Evolutionary conservation across 2,329 filamentous ascomycete species (phyloP), one percentile per base, ranked within the genome.

Genomic region (Alternaria panax): DNA sequence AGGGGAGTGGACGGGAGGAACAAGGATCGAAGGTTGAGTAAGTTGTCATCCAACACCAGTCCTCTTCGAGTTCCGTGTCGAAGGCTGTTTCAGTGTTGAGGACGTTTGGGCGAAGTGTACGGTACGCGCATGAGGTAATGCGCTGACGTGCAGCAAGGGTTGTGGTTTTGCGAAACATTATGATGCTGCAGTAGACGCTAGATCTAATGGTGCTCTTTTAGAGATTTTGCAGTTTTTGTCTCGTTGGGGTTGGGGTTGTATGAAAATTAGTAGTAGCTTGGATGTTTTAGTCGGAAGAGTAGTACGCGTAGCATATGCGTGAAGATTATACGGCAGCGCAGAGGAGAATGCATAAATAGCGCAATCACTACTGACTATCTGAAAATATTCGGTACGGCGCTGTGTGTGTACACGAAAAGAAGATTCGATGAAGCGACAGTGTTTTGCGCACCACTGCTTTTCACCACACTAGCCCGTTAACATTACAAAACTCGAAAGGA

Each of bases 11-110:
- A 48, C 45, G 45, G 11, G 8, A 58, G 8, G 47, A 54, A 11
- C 55, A 41, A 2, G 64, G 64, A 16, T 68, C 45, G 14, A 48
- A 47, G 16, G 28, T 11, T 24, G 28, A 34, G 14, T 48, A 48
- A 5, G 28, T 32, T 20, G 16, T 32, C 28, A 34, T 48, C 18
- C 14, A 34, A 20, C 45, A 12, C 12, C 34, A 32, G 20, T 50
- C 25, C 3, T 42, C 8, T 16, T 36, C 48, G 38, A 20, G 7
- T 18, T 20, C 36, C n/a, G 18, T 11, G 9, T 40, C 36, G 18
- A 22, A 40, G 9, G 22, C 18, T 40, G 25, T n/a, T n/a, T 43
- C 27, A 11, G 38, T 32, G 9, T 50, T 25, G n/a, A 18, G n/a
- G 32, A 25, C 11, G 11, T 25, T 36, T 38, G 28, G 11, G 30